Percentiles rank a stretch among this genome's conserved stretches.
Conservation (phyloP, 345 rosid genomes). For the Populus alba region DNA sequence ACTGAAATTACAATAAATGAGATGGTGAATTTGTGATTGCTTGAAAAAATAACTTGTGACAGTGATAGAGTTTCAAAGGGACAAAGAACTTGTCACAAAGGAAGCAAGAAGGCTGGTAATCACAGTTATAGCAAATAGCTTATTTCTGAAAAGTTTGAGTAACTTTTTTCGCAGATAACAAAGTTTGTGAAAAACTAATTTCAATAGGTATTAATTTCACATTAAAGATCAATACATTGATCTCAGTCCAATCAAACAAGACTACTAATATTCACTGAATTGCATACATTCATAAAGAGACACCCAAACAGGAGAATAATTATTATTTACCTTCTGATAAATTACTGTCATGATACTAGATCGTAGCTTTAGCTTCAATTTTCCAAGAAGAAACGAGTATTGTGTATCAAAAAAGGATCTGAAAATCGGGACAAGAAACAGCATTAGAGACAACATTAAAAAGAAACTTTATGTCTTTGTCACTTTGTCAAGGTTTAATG, state of each 20-base stretch:
- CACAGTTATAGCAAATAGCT: not conserved
- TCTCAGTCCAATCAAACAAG: not conserved
- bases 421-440: slow-evolving; percentile 27
- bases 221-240: not conserved
- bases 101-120: not conserved
- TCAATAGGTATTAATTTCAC: not conserved
- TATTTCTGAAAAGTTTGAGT: too few species aligned
- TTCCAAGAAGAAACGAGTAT: slow-evolving; percentile 63
- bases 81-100: not conserved
- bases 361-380: slow-evolving; percentile 76
- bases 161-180: not conserved
- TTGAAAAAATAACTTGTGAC: not conserved
- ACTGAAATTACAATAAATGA: not conserved
- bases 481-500: not conserved
- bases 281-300: not conserved
- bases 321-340: slow-evolving; percentile 60
- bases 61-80: not conserved
- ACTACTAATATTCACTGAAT: not conserved
- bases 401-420: slow-evolving; percentile 92
- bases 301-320: slow-evolving; percentile 1
- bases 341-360: slow-evolving; percentile 82
- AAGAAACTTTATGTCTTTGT: too few species aligned
- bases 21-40: not conserved
- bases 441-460: not conserved
- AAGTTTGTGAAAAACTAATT: not conserved